Conservation (phyloP, 2,329 filamentous ascomycete species). For the Cladobotryum protrusum region DNA sequence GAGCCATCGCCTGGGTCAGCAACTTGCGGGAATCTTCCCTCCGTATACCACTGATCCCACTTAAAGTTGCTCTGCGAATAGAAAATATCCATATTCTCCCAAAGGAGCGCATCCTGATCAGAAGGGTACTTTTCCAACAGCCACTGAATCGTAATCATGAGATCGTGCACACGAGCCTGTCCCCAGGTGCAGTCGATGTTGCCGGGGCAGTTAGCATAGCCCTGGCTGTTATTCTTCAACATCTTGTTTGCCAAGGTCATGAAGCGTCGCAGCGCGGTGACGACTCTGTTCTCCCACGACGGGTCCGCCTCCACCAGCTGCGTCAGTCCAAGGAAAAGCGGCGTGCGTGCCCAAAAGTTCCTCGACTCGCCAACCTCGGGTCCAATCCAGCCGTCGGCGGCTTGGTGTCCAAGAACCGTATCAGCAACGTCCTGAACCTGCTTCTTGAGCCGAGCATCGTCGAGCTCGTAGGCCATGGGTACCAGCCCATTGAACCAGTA, state of each 20-base stretch:
- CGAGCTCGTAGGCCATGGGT: constrained; percentile 45
- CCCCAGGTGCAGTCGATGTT: constrained; percentile 31
- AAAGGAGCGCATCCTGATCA: constrained; percentile 22
- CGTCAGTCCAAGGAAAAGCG: constrained; percentile 26
- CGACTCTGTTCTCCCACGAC: constrained; percentile 16
- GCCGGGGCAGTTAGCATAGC: constrained; percentile 39
- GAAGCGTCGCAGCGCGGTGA: constrained; percentile 16
- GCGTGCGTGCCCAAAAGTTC: constrained; percentile 27
- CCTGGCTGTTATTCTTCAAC: constrained; percentile 46
- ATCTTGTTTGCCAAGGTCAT: constrained; percentile 46
- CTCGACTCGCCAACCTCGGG: constrained; percentile 22
- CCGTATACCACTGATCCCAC: constrained; percentile 25
- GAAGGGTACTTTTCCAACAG: constrained; percentile 29
- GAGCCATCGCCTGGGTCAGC: constrained; percentile 13
- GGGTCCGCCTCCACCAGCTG: constrained; percentile 28
- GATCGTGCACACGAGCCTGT: constrained; percentile 31
- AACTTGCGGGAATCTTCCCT: constrained; percentile 16
- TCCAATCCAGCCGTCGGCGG: constrained; percentile 49
- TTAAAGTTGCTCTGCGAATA: constrained; percentile 22
- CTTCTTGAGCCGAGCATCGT: constrained; percentile 35
- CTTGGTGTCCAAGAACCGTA: constrained; percentile 36
- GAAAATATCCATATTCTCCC: constrained; percentile 37
- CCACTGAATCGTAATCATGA: constrained; percentile 35
- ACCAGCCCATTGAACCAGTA: constrained; percentile 58
- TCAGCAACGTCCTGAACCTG: constrained; percentile 34